phyloP scores from a whole-genome alignment of 208 protist species.

The Acanthamoeba polyphaga region DNA sequence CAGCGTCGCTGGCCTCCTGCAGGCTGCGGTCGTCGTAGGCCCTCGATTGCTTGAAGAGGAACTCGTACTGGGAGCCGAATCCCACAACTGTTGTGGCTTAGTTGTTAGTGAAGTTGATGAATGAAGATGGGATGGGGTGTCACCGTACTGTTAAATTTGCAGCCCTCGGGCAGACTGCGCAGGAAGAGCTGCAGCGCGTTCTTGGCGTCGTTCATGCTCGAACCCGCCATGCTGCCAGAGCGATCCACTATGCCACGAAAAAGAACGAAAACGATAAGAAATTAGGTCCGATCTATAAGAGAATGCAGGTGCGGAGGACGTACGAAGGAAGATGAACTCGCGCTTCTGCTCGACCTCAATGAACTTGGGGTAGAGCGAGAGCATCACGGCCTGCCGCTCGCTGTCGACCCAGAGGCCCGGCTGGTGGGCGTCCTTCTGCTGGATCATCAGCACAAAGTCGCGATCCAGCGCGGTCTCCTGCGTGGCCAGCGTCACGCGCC shows the following conservation, averaged over 20 bases:
- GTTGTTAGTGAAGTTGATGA: neutral
- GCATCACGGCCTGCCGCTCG: constrained; percentile 24
- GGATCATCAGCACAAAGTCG: constrained; percentile 62
- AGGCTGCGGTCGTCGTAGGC: constrained; percentile 73
- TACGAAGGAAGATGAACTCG: constrained; percentile 59
- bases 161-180: constrained; percentile 77
- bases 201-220: constrained; percentile 77
- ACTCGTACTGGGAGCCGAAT: constrained; percentile 78
- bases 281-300: no score
- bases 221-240: constrained; percentile 81
- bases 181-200: constrained; percentile 83
- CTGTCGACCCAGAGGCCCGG: constrained; percentile 45
- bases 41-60: constrained; percentile 38
- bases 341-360: neutral
- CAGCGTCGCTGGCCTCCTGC: constrained; percentile 58
- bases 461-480: constrained; percentile 3
- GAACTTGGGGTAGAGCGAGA: constrained; percentile 58
- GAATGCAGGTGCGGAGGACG: neutral
- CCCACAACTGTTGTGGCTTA: constrained; percentile 65
- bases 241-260: constrained; percentile 76
- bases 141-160: constrained; percentile 72
- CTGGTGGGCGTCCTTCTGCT: constrained; percentile 53
- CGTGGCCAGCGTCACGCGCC: neutral
- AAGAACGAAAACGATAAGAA: neutral
- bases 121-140: no score